phyloP scores from a whole-genome alignment of 2,329 filamentous ascomycete species.

The Fusarium oxysporum region DNA sequence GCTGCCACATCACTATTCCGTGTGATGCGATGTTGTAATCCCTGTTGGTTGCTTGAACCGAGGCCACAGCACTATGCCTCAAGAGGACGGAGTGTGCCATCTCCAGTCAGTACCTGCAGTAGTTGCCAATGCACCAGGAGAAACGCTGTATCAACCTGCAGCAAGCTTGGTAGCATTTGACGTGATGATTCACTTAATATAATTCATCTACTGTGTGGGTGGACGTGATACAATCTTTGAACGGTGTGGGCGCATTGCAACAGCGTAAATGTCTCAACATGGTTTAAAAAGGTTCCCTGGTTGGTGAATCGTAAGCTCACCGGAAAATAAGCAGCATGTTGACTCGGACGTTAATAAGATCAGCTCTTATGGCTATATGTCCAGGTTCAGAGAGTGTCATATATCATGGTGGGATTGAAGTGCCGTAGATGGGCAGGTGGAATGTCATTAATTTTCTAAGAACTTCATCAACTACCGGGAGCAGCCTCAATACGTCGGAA shows the following conservation, averaged over 20 bases:
- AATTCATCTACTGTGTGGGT: background rate
- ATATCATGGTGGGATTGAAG: background rate
- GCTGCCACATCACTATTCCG: constrained; percentile 1
- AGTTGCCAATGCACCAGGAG: constrained; percentile 15
- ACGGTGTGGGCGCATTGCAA: background rate
- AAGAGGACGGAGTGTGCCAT: constrained; percentile 14
- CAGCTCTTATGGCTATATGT: background rate
- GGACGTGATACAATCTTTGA: background rate
- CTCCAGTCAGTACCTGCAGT: constrained; percentile 28
- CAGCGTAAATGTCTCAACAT: background rate
- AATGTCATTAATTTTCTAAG: background rate
- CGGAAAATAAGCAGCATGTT: background rate
- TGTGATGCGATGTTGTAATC: background rate
- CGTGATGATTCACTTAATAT: background rate
- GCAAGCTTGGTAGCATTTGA: background rate
- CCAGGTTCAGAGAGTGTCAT: background rate
- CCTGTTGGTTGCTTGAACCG: background rate
- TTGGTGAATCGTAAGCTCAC: background rate
- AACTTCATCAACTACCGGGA: background rate
- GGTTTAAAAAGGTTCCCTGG: background rate
- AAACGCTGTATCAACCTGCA: constrained; percentile 16
- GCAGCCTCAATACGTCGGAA: background rate
- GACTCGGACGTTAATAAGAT: background rate
- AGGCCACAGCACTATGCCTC: constrained; percentile 16
- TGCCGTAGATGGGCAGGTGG: background rate